Evolutionary conservation across 305 asterid genomes (phyloP).

Genomic region (Fraxinus baroniana): DNA sequence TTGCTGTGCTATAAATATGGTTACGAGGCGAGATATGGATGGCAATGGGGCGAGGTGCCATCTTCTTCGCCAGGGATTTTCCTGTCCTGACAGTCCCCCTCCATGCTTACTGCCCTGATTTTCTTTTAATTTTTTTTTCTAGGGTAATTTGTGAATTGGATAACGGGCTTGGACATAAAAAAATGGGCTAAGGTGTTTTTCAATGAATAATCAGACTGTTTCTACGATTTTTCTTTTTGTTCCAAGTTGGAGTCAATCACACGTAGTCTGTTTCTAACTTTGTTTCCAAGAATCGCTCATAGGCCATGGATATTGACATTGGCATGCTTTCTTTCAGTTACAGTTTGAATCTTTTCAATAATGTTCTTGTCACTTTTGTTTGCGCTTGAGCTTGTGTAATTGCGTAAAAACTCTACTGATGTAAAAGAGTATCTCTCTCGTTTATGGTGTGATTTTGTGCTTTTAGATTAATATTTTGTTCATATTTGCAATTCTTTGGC

Average conservation of each 20-base stretch:
- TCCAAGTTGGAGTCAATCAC: neutral
- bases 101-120: neutral
- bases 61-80: neutral
- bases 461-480: neutral
- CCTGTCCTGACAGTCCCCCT: neutral
- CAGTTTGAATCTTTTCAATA: neutral
- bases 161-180: neutral
- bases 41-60: neutral
- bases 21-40: neutral
- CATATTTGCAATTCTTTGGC: conserved; percentile 35
- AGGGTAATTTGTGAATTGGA: neutral
- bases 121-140: no score
- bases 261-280: neutral
- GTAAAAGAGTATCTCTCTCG: neutral
- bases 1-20: neutral
- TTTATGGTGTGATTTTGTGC: neutral
- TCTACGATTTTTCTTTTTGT: neutral
- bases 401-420: neutral
- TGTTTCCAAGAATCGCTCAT: neutral
- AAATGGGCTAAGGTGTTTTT: neutral
- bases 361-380: neutral
- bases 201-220: neutral
- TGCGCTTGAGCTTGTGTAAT: neutral
- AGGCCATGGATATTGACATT: neutral
- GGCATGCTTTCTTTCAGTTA: neutral